Evolutionary conservation across 352 stramenopile species (phyloP).

Genomic region (Phytopythium sindhum): DNA sequence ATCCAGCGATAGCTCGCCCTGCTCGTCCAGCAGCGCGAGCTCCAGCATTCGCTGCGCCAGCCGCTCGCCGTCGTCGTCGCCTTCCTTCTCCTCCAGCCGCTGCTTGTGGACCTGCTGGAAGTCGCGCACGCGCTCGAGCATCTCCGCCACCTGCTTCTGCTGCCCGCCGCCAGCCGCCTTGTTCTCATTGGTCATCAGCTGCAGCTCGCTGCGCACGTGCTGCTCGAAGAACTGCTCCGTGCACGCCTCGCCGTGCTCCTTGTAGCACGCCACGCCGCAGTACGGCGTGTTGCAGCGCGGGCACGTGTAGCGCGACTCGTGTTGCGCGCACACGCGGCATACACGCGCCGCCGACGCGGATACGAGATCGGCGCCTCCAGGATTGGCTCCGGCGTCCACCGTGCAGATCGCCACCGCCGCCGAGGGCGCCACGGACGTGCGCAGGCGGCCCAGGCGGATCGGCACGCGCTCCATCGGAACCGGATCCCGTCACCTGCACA

Average conservation of each 20-base stretch:
- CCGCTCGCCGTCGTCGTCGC: slow-evolving; percentile 19
- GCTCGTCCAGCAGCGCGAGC: slow-evolving; percentile 43
- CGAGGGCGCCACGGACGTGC: slow-evolving; percentile 35
- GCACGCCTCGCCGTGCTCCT: slow-evolving; percentile 57
- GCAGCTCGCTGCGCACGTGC: slow-evolving; percentile 58
- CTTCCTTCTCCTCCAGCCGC: slow-evolving; percentile 9
- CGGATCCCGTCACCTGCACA: not conserved
- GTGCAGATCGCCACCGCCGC: slow-evolving; percentile 5
- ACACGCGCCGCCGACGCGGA: slow-evolving; percentile 39
- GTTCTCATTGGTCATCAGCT: slow-evolving; percentile 24
- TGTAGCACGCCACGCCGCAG: slow-evolving; percentile 79
- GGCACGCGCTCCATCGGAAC: slow-evolving; percentile 49
- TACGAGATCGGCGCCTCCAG: slow-evolving; percentile 5
- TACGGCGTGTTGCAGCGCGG: slow-evolving; percentile 78
- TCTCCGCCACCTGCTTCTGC: slow-evolving; percentile 35
- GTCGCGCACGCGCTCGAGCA: slow-evolving; percentile 48
- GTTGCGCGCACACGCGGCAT: slow-evolving; percentile 61
- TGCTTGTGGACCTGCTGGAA: slow-evolving; percentile 50
- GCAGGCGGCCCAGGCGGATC: slow-evolving; percentile 55
- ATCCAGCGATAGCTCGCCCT: slow-evolving; percentile 52
- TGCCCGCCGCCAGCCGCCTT: slow-evolving; percentile 16
- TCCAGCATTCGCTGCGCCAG: slow-evolving; percentile 40
- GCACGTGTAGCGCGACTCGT: slow-evolving; percentile 75
- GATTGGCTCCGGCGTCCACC: slow-evolving; percentile 6
- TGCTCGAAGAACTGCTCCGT: slow-evolving; percentile 80